Conservation (phyloP, 768 basidiomycete genomes). For the Tephrocybe rancida region DNA sequence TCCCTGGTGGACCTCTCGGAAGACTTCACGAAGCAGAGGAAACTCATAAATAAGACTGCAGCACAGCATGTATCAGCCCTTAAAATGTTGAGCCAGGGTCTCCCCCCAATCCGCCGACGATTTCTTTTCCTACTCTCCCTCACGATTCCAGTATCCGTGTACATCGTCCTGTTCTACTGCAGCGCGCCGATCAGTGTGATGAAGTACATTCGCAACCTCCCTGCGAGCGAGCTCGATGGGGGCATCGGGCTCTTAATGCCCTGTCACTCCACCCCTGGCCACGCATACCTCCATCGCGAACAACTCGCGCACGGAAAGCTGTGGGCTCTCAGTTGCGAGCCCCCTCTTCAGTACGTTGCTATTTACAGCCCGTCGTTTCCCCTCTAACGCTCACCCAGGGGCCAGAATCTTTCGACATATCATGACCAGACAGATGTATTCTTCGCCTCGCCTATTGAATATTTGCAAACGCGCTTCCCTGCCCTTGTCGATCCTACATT, state of each 20-base stretch:
- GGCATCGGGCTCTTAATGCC: slow-evolving; percentile 88
- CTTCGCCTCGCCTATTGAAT: slow-evolving; percentile 68
- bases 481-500: slow-evolving; percentile 58
- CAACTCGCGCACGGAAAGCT: slow-evolving; percentile 60
- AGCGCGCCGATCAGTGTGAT: slow-evolving; percentile 79
- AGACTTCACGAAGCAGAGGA: slow-evolving; percentile 2
- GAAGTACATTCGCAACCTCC: slow-evolving; percentile 61
- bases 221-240: slow-evolving; percentile 44
- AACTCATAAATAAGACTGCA: neutral
- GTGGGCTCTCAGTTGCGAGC: slow-evolving; percentile 94
- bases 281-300: slow-evolving; percentile 79
- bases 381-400: slow-evolving; percentile 32
- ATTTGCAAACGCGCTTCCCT: slow-evolving; percentile 73
- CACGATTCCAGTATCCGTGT: slow-evolving; percentile 64
- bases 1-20: slow-evolving; percentile 58
- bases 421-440: slow-evolving; percentile 84
- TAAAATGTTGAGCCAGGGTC: slow-evolving; percentile 6
- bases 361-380: neutral
- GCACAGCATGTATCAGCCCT: neutral
- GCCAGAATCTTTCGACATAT: slow-evolving; percentile 58
- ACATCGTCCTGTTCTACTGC: slow-evolving; percentile 75
- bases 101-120: slow-evolving; percentile 33
- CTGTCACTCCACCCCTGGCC: slow-evolving; percentile 95
- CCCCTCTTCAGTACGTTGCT: slow-evolving; percentile 74
- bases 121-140: slow-evolving; percentile 50